Evolutionary conservation across 1,284 basidiomycete genomes (phyloP).

Genomic region (Ustilago lituana): DNA sequence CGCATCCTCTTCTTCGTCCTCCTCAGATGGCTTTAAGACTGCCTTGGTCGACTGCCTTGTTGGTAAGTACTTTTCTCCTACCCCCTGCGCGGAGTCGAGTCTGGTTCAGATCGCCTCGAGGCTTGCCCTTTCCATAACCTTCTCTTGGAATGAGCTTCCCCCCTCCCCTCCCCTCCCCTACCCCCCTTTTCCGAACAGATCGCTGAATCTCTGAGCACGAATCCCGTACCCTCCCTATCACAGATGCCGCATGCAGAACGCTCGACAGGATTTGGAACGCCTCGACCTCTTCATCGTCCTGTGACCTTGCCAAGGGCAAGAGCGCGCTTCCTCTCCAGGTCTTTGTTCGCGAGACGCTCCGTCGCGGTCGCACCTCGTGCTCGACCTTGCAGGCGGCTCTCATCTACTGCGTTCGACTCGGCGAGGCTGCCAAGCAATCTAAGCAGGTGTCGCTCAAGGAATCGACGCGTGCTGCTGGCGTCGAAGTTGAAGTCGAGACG

Average conservation of each 20-base stretch:
- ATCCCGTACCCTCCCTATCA: neutral
- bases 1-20: constrained; percentile 22
- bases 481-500: constrained; percentile 17
- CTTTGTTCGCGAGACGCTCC: constrained; percentile 64
- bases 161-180: too few species aligned
- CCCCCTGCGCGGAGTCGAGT: too few species aligned
- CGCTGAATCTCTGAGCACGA: too few species aligned
- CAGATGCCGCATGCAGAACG: constrained; percentile 48
- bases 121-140: neutral
- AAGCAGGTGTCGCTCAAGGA: constrained; percentile 23
- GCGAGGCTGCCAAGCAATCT: constrained; percentile 28
- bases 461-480: constrained; percentile 20
- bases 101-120: neutral
- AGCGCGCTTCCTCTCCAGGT: constrained; percentile 57
- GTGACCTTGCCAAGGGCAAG: constrained; percentile 41
- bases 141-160: too few species aligned
- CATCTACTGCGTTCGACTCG: constrained; percentile 60
- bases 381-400: constrained; percentile 63
- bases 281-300: constrained; percentile 25
- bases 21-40: constrained; percentile 30
- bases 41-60: constrained; percentile 55
- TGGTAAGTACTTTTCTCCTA: constrained; percentile 52
- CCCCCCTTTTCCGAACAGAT: too few species aligned
- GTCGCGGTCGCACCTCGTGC: constrained; percentile 63
- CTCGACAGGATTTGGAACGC: constrained; percentile 51